Base-by-base conservation (phyloP, 345 rosid species). In the Heritiera fomes region DNA sequence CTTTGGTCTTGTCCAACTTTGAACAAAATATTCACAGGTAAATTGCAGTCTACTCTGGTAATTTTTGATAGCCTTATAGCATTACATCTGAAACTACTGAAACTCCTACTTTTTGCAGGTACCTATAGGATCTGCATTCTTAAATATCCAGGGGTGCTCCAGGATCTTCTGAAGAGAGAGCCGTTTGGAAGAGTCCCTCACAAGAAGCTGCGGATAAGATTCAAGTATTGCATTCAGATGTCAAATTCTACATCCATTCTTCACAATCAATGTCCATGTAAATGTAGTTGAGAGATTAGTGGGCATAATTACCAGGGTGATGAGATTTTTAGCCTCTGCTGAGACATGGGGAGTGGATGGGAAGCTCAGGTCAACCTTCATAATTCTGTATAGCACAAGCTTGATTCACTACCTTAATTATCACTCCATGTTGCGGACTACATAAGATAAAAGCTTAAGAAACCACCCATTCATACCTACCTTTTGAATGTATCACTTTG, bases 141-240 rank as follows among this genome's bases (percentile, higher is more conserved):
- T 90, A 45, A 90, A 77, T 38, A 97, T 93, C 98, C 98, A 97
- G 2, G 97, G 98, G 71, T 94, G 98, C 71, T 89, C 90, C 91
- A 91, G 71, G 75, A 97, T 92, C 87, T 89, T 96, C 84, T 87
- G 83, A 62, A 94, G 89, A 52, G 99, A 86, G 46, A 94, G 94
- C 80, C 98, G 88, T 84, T 88, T 90, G 0, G 94, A 87, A 56
- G 99, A 91, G 79, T 97, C 97, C 82, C 89, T 91, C 7, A 91
- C 95, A 70, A 96, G 87, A 75, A 95, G 98, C 99, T 95, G 92
- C 84, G 82, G 76, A 86, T 11, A 71, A 56, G 41, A 56, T 71
- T 68, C 8, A 78, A 43, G 46, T 11, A 40, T 8, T 28, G 5
- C 1, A 34, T 34, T 64, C 41, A 55, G 32, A 38, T 55, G 49